These are phyloP conservation scores for Rachicladosporium sp. DNA, from an alignment of 2,329 filamentous ascomycete species.

Conservation along the genomic window DNA sequence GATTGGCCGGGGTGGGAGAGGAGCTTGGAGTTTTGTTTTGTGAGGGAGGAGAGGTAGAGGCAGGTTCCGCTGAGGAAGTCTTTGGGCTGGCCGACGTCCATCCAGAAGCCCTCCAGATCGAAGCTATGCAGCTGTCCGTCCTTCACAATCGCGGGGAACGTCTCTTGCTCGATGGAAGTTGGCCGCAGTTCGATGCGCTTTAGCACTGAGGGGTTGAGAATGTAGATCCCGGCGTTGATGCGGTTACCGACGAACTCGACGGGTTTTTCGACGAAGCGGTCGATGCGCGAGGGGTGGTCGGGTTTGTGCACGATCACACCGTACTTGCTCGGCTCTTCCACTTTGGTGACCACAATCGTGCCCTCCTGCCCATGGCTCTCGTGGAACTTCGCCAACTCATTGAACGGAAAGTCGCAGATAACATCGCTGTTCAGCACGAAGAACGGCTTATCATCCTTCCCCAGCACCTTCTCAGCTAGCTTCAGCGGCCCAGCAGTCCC, in stretches of 20 bases:
- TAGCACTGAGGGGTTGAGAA: conserved; percentile 85
- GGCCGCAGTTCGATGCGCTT: conserved; percentile 88
- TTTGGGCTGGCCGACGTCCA: conserved; percentile 98
- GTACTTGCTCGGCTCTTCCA: conserved; percentile 97
- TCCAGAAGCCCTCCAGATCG: conserved; percentile 96
- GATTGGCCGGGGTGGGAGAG: conserved; percentile 47
- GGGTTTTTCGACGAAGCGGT: conserved; percentile 98
- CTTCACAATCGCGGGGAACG: conserved; percentile 84
- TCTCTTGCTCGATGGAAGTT: conserved; percentile 97
- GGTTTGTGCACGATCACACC: conserved; percentile 97
- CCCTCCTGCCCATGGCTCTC: conserved; percentile 86
- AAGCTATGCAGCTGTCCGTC: conserved; percentile 91
- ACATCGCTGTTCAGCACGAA: conserved; percentile 98
- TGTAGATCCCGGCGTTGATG: conserved; percentile 98
- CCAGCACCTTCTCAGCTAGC: conserved; percentile 81
- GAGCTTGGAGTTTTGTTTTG: conserved; percentile 79
- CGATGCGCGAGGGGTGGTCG: conserved; percentile 78
- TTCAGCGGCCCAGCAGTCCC: conserved; percentile 93
- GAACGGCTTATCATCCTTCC: conserved; percentile 88
- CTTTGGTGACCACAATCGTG: conserved; percentile 96
- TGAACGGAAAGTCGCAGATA: conserved; percentile 95
- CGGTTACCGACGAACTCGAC: conserved; percentile 97
- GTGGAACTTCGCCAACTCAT: conserved; percentile 82
- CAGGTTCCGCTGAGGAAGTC: conserved; percentile 95
- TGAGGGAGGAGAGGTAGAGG: conserved; percentile 83